These are phyloP conservation scores for Sclerotinia borealis DNA, from an alignment of 2,329 filamentous ascomycete genomes.

Conservation along the genomic window DNA sequence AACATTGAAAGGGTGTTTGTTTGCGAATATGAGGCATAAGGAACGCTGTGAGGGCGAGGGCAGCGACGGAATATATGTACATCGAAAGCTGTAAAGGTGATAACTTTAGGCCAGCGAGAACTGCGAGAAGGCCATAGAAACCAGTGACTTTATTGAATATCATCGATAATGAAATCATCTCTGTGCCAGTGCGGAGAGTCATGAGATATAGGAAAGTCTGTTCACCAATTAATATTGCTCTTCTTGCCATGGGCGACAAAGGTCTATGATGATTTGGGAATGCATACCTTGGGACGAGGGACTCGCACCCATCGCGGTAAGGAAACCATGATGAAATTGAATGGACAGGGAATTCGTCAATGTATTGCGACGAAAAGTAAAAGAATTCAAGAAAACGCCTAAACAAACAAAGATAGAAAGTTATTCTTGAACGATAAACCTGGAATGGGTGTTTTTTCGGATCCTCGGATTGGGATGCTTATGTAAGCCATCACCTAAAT, in stretches of 20 bases:
- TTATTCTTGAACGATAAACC: conserved; percentile 1
- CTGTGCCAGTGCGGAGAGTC: conserved; percentile 78
- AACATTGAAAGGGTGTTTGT: conserved; percentile 70
- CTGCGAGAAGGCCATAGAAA: conserved; percentile 81
- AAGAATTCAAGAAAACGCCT: neutral
- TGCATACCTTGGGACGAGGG: conserved; percentile 30
- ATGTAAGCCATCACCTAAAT: neutral
- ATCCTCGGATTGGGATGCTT: conserved; percentile 3
- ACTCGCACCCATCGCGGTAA: conserved; percentile 29
- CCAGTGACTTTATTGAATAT: conserved; percentile 91
- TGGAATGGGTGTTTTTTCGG: conserved; percentile 4
- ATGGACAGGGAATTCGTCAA: neutral
- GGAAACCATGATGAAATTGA: conserved; percentile 23
- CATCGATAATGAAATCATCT: conserved; percentile 75
- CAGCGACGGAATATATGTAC: conserved; percentile 78
- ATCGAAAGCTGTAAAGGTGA: conserved; percentile 80
- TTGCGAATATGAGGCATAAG: conserved; percentile 76
- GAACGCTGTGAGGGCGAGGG: conserved; percentile 60
- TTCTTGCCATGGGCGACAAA: neutral
- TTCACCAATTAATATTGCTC: conserved; percentile 16
- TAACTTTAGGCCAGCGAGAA: conserved; percentile 79
- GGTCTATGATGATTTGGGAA: neutral
- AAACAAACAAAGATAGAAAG: neutral
- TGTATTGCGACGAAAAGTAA: neutral
- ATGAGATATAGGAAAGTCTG: conserved; percentile 83